These are phyloP conservation scores for Pezicula rhizophila DNA, from an alignment of 2,329 filamentous ascomycete genomes.

Conservation along the genomic window DNA sequence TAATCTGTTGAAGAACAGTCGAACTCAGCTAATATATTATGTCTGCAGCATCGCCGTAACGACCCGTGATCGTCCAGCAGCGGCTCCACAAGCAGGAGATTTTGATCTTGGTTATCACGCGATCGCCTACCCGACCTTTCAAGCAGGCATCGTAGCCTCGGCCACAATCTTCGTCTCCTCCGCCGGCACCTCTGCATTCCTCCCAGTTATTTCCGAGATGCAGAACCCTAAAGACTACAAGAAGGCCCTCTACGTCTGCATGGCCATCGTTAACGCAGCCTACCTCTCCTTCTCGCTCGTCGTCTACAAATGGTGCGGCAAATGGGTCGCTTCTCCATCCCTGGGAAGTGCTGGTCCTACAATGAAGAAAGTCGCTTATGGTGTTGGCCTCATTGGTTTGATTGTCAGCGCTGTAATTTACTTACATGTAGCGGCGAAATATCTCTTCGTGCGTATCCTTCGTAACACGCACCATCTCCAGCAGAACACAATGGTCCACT, in stretches of 20 bases:
- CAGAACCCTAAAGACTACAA: conserved; percentile 50
- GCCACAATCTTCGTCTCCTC: conserved; percentile 55
- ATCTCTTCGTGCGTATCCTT: conserved; percentile 46
- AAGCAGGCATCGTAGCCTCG: conserved; percentile 50
- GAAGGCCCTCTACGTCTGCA: conserved; percentile 54
- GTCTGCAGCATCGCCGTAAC: conserved; percentile 45
- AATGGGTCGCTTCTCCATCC: conserved; percentile 56
- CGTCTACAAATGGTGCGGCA: conserved; percentile 52
- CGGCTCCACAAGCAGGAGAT: conserved; percentile 51
- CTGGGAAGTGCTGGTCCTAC: conserved; percentile 53
- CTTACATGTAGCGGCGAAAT: conserved; percentile 44
- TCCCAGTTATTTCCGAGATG: conserved; percentile 64
- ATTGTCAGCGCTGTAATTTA: conserved; percentile 35
- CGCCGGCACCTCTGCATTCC: conserved; percentile 53
- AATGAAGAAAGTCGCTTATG: conserved; percentile 56
- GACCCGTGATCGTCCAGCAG: conserved; percentile 49
- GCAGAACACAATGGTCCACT: conserved; percentile 42
- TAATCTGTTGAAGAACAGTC: background rate
- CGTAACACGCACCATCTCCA: conserved; percentile 42
- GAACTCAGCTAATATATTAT: background rate
- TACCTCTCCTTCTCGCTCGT: conserved; percentile 51
- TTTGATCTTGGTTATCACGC: conserved; percentile 54
- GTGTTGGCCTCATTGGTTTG: conserved; percentile 47
- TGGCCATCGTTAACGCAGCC: conserved; percentile 48
- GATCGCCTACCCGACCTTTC: conserved; percentile 51